Evolutionary conservation across 1,284 basidiomycete species (phyloP), one percentile per base, ranked within the genome.

Genomic region (Polyporus tsugae): DNA sequence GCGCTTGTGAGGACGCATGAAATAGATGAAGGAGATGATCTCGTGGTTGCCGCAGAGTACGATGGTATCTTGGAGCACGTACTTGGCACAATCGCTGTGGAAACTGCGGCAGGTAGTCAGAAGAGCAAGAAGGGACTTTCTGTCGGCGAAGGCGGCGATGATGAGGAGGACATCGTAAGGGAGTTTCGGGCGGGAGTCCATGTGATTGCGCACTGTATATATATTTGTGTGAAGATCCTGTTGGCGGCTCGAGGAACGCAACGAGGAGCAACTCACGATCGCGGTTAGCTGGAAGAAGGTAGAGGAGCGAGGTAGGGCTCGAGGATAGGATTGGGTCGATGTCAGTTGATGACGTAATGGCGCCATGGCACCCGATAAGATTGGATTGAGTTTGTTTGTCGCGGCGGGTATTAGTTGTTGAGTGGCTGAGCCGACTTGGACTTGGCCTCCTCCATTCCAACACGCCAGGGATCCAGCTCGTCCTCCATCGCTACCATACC

Each of bases 91-190:
- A 15, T 36, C 62, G 25, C 29, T 22, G 19, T 64, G 46, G 36
- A 68, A 42, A n/a, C 44, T 59, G 33, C 35, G 63, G 22, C 25
- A 61, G 4, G 53, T 41, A 25, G 9, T 29, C 35, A 68, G 55
- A 22, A 68, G 60, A 49, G 66, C 38, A 5, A 64, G 39, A 3
- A 68, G 7, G n/a, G 36, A 35, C 6, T n/a, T 7, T 11, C 17
- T 61, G 33, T 33, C 10, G 10, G 58, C 58, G n/a, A 61, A 39
- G 13, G 67, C 64, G 7, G 63, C 59, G 35, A 68, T 58, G 39
- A 68, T 35, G 35, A 68, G 41, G 29, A 68, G 63, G 33, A 68
- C 60, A 33, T 68, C 67, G 35, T 61, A 39, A 1, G 67, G 63
- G 10, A 68, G 59, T 19, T 15, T 53, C 15, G 44, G 11, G 2